phyloP scores from a whole-genome alignment of 441 rosid species.

The Erysimum cheiri region DNA sequence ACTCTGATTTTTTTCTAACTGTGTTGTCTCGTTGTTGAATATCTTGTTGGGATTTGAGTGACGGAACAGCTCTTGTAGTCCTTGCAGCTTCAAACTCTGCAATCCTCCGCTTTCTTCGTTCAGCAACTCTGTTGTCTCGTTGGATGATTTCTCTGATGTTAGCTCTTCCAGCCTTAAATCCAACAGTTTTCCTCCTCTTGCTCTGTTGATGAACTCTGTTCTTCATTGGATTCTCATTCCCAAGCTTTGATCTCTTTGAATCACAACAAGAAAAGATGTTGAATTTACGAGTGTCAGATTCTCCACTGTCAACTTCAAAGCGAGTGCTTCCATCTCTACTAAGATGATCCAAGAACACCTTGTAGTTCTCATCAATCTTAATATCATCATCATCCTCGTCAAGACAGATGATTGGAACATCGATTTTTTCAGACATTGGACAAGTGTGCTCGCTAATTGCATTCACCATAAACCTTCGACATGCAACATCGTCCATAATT shows the following conservation, averaged over 20 bases:
- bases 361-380: conserved; percentile 26
- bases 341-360: conserved; percentile 29
- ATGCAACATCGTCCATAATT: not conserved
- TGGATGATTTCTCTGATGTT: conserved; percentile 5
- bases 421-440: not conserved
- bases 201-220: conserved; percentile 30
- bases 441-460: conserved; percentile 1
- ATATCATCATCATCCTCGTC: conserved; percentile 27
- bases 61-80: not conserved
- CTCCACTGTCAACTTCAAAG: conserved; percentile 13
- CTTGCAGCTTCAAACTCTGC: conserved; percentile 2
- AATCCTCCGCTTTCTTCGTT: conserved; percentile 28
- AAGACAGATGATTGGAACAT: conserved; percentile 32
- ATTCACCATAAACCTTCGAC: conserved; percentile 28
- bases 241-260: conserved; percentile 19
- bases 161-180: conserved; percentile 8
- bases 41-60: not conserved
- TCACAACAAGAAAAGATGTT: not conserved
- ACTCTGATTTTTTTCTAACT: not conserved
- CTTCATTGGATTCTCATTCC: not conserved
- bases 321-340: not conserved
- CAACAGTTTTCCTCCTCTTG: conserved; percentile 17
- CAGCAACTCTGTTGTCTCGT: conserved; percentile 33
- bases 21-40: conserved; percentile 17
- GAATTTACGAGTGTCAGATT: conserved; percentile 28